Evolutionary conservation across 2,329 filamentous ascomycete genomes (phyloP), one percentile per base, ranked within the genome.

Genomic region (Colletotrichum sp.): DNA sequence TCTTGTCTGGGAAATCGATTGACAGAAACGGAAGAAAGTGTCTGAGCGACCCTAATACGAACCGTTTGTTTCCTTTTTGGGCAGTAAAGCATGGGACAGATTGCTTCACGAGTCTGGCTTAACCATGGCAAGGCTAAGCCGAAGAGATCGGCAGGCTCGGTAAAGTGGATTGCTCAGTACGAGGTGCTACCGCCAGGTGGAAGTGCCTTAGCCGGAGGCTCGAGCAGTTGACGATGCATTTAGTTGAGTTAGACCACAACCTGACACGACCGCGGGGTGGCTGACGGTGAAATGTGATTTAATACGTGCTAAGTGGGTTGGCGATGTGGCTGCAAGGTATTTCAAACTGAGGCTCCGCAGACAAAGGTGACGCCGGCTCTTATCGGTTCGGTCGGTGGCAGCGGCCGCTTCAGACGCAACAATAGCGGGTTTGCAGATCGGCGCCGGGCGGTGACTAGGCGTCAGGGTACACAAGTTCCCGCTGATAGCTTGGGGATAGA

Each of bases 1-100:
- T 73, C 70, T 65, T 65, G 70, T 73, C 59, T 65, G 22, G 44
- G 70, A 60, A 59, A 30, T 16, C 22, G 34, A 30, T 62, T 69
- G 64, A 73, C 70, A 69, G 70, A 72, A 68, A 44, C 32, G 32
- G 48, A 36, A 68, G 32, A n/a, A 55, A 72, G 12, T 16, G 73
- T 73, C 70, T 64, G 64, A 75, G 73, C 64, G 32, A 30, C 26
- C 44, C 15, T 44, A 13, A 39, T n/a, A 26, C 24, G 26, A 64
- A 30, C 18, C 8, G 39, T 24, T 55, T 57, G 13, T 57, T 60
- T 59, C 72, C 55, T 30, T 63, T 72, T 68, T 34, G 55, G 72
- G 26, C n/a, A 44, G 10, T 13, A 12, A 30, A 24, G 18, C 26
- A 30, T 24, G 12, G 64, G 13, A 32, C 48, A 55, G n/a, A 48